These are phyloP conservation scores for Fusarium staphyleae DNA, from an alignment of 2,329 filamentous ascomycete genomes.

Conservation along the genomic window DNA sequence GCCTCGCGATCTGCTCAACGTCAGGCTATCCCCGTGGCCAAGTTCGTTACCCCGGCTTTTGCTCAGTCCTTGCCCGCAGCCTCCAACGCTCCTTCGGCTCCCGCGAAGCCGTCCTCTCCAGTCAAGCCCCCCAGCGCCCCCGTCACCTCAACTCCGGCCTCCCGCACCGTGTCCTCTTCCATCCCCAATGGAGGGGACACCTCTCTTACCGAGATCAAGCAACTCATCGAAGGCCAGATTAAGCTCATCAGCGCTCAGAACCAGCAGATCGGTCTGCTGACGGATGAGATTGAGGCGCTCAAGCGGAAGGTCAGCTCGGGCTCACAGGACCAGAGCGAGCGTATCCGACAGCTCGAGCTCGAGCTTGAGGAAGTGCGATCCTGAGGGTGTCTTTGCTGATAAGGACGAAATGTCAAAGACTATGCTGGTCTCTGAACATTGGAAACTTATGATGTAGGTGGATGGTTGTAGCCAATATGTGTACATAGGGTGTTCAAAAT, in stretches of 20 bases:
- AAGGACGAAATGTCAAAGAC: not conserved
- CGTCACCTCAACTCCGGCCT: constrained; percentile 43
- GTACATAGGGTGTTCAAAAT: constrained; percentile 42
- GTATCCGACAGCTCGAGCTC: constrained; percentile 71
- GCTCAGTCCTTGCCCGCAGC: constrained; percentile 33
- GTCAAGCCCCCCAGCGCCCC: constrained; percentile 40
- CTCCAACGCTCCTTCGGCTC: constrained; percentile 30
- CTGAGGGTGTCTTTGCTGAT: constrained; percentile 41
- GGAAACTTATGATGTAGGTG: constrained; percentile 21
- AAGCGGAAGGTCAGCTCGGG: constrained; percentile 73
- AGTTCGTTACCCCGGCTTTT: constrained; percentile 49
- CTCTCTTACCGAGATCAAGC: constrained; percentile 78
- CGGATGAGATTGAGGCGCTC: constrained; percentile 77
- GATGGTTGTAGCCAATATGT: constrained; percentile 36
- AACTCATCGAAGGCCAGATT: constrained; percentile 77
- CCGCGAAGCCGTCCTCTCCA: constrained; percentile 46
- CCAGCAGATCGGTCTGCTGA: constrained; percentile 74
- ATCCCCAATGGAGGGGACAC: constrained; percentile 60
- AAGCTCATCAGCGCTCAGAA: constrained; percentile 80
- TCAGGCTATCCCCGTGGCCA: constrained; percentile 51
- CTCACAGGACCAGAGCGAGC: constrained; percentile 69
- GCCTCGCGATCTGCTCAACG: constrained; percentile 77
- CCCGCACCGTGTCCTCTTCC: constrained; percentile 39
- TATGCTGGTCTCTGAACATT: constrained; percentile 5
- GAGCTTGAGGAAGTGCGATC: constrained; percentile 71